Base-by-base conservation (phyloP, 192 early-diverging fungal genomes). In the Coemansia sp. region DNA sequence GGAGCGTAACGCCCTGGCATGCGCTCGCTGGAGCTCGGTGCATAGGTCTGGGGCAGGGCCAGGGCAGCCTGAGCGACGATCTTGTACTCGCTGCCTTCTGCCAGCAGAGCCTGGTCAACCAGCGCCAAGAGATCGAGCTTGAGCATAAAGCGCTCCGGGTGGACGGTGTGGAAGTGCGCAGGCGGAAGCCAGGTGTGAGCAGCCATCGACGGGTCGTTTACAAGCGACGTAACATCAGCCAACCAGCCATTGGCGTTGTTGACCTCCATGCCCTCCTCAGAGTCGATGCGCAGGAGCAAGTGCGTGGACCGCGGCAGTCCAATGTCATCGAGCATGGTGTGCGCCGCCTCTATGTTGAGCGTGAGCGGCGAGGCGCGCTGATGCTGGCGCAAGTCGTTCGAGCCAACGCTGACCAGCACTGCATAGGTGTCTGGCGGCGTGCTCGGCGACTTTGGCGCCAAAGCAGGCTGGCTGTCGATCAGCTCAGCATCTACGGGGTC, bases 221-320 rank as follows among this genome's bases (percentile, higher is more conserved):
- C 60, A 54, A 82, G 42, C 37, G 67, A 22, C 3, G 63, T 62
- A 7, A 74, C 79, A 20, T 83, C 81, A 9, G 39, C 54, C 9
- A 68, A 38, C 62, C 62, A 74, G 36, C 60, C 68, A 37, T 59
- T 54, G 51, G 64, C 54, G 11, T 59, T 49, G 22, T 43, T 60
- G 12, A 59, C 60, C 31, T 71, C 78, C 45, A 63, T 64, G 45
- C 73, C 81, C 12, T 83, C 65, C 53, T 74, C 68, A 0, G 76
- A 67, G 60, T 68, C 69, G 15, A 83, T 66, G 40, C 75, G 75
- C 32, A 83, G 65, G 35, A 83, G 68, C 56, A 83, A 59, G 19
- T 75, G 81, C n/a, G 81, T 75, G 0, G 81, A 71, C 29, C 69
- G 65, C 51, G 81, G 72, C 49, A 83, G 72, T 1, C 59, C 76